Conservation (phyloP, 495 filamentous ascomycete species). For the Daldinia loculata region DNA sequence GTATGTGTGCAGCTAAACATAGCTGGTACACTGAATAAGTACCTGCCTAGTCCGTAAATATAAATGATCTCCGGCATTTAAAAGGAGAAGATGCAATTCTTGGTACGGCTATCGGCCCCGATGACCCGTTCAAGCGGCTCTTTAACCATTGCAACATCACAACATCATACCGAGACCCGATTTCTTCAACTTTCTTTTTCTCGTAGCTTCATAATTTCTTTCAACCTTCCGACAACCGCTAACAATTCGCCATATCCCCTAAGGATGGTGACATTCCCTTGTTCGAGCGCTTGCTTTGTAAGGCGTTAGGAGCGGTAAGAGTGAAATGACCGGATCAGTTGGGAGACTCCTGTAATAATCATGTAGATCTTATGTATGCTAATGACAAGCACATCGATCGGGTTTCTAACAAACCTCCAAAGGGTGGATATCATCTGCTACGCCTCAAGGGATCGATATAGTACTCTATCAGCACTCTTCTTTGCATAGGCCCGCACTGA, state of each 20-base stretch:
- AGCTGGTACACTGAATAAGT: background rate
- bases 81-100: background rate
- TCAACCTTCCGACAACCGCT: conserved; percentile 32
- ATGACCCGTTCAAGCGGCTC: conserved; percentile 40
- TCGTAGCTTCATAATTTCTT: background rate
- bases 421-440: background rate
- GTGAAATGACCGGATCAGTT: background rate
- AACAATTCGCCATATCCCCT: conserved; percentile 24
- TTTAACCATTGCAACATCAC: conserved; percentile 38
- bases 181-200: conserved; percentile 11
- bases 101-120: conserved; percentile 39
- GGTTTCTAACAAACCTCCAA: background rate
- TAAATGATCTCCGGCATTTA: conserved; percentile 17
- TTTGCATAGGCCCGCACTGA: background rate
- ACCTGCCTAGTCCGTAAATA: conserved; percentile 10
- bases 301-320: background rate
- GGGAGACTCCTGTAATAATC: too few relatives aligned
- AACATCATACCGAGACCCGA: conserved; percentile 40
- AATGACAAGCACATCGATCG: background rate
- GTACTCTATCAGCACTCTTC: background rate
- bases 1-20: background rate
- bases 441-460: background rate
- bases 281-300: background rate
- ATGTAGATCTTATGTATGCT: background rate
- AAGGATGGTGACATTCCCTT: conserved; percentile 28